These are phyloP conservation scores for Globisporangium nagaii DNA, from an alignment of 352 stramenopile genomes.

Conservation along the genomic window DNA sequence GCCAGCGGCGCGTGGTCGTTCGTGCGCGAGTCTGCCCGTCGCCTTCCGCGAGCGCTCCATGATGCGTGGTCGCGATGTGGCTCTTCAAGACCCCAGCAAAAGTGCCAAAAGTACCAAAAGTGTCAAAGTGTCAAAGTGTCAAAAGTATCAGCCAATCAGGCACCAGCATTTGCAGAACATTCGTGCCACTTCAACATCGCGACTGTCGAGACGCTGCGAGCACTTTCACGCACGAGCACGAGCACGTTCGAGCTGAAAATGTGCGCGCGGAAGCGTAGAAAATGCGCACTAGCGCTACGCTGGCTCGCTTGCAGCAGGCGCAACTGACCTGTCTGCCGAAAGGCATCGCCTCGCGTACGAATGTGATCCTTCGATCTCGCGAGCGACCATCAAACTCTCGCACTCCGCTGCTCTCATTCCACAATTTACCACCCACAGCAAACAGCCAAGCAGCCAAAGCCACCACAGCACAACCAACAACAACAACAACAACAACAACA, in stretches of 20 bases:
- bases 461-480: background rate
- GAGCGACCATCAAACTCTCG: too few species aligned
- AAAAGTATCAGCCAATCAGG: background rate
- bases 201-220: constrained; percentile 1
- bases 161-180: background rate
- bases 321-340: background rate
- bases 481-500: constrained; percentile 2
- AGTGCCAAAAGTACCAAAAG: background rate
- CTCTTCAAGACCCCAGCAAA: constrained; percentile 1
- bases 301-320: background rate
- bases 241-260: constrained; percentile 3
- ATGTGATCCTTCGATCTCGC: background rate
- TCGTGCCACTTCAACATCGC: constrained; percentile 1
- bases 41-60: background rate
- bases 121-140: too few species aligned
- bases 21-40: too few species aligned
- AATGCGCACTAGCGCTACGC: background rate
- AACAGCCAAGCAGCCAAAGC: background rate
- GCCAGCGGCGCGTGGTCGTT: background rate
- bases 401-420: constrained; percentile 20
- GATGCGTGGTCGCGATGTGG: background rate
- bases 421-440: constrained; percentile 25
- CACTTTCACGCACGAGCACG: background rate
- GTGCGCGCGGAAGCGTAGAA: background rate
- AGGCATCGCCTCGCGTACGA: too few species aligned